Evolutionary conservation across 331 rosid species (phyloP), one percentile per base, ranked within the genome.

Genomic region (Telfairia occidentalis): DNA sequence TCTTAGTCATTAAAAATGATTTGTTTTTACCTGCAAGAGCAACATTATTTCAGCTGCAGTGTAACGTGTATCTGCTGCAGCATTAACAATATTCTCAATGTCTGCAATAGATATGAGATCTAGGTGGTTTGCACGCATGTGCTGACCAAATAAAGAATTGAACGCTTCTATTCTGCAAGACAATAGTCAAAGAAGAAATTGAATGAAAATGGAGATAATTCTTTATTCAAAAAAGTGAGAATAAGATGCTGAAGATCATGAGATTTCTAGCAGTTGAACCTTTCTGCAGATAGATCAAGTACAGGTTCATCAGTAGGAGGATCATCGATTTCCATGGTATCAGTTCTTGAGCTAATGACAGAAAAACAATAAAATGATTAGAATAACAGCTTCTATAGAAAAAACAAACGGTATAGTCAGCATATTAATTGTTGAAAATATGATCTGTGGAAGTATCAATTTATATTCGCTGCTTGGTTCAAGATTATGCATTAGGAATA

Each of bases 121-220:
- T 82, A 90, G 46, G 66, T 85, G 98, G 69, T 92, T 86, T 69
- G 86, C 73, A n/a, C 86, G 91, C 96, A 90, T 90, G 78, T 92
- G 93, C 82, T 90, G 97, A 82, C 90, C 92, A 81, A 95, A 85
- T 18, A 83, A 79, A 78, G 96, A 81, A 75, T 89, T 87, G 78
- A 92, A 92, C 67, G 88, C 93, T 81, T 84, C 89, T 9, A 83
- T 82, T 87, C 99, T 95, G 92, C 80, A 77, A 52, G 78, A 34
- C 3, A 10, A 59, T n/a, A 42, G 65, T 32, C 24, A 34, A 48
- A 6, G n/a, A 15, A 58, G 35, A 73, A 19, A 19, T 79, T 59
- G 77, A 45, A 76, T 71, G 75, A 29, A 46, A 45, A 75, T 45
- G 58, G 32, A 66, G 76, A 73, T 60, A n/a, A 3, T 35, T 26